Evolutionary conservation across 2,329 filamentous ascomycete species (phyloP).

Genomic region (Penicillium sp.): DNA sequence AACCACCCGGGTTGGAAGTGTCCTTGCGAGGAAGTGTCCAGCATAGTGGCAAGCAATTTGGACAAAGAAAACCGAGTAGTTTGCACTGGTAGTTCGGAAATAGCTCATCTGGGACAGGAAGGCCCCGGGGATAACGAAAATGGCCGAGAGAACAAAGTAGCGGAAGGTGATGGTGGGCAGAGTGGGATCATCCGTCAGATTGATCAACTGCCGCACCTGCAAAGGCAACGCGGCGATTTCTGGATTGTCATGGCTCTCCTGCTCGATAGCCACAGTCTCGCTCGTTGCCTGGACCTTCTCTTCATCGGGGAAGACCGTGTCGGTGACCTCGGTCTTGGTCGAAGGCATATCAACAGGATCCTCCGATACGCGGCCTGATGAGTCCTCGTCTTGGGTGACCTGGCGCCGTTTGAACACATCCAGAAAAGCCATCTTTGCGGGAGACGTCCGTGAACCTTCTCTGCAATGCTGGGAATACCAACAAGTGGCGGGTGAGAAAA

Average conservation of each 20-base stretch:
- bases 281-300: conserved; percentile 16
- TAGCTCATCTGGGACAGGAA: conserved; percentile 55
- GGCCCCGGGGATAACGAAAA: conserved; percentile 56
- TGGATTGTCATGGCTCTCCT: conserved; percentile 44
- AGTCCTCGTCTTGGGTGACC: neutral
- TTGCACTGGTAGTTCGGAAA: conserved; percentile 55
- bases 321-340: conserved; percentile 2
- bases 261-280: conserved; percentile 22
- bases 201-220: conserved; percentile 55
- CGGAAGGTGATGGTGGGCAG: conserved; percentile 57
- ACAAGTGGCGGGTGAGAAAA: neutral
- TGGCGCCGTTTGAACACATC: conserved; percentile 8
- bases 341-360: neutral
- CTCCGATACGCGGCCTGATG: neutral
- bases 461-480: neutral
- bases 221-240: conserved; percentile 52
- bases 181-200: conserved; percentile 53
- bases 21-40: conserved; percentile 50
- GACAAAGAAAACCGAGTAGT: conserved; percentile 60
- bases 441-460: neutral
- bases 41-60: conserved; percentile 55
- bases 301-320: conserved; percentile 10
- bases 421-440: conserved; percentile 8
- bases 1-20: conserved; percentile 48
- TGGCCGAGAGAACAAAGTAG: conserved; percentile 53